These are phyloP conservation scores for Flaveria robusta DNA, from an alignment of 129 eudicot genomes.

Conservation along the genomic window DNA sequence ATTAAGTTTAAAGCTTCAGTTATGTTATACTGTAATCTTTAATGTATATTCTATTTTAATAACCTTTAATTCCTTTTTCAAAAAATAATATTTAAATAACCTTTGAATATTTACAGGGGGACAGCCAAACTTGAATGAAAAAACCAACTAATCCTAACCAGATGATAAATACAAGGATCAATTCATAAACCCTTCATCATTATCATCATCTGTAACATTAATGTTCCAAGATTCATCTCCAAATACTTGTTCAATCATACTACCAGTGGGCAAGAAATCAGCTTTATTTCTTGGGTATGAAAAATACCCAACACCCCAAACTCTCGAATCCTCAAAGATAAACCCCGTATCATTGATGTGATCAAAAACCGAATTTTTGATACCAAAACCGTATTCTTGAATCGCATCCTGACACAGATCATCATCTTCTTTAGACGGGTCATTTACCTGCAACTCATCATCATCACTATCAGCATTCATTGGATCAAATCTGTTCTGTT, in stretches of 20 bases:
- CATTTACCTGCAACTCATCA: slow-evolving; percentile 47
- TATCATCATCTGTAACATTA: slow-evolving; percentile 21
- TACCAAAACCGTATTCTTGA: background rate
- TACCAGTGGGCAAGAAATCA: slow-evolving; percentile 60
- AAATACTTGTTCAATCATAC: slow-evolving; percentile 74
- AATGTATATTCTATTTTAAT: background rate
- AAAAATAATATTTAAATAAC: background rate
- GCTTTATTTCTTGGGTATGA: slow-evolving; percentile 37
- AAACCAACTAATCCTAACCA: slow-evolving; percentile 1
- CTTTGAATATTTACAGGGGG: background rate
- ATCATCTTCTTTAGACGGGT: slow-evolving; percentile 1
- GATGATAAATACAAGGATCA: background rate
- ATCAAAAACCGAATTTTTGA: background rate
- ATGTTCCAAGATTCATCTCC: slow-evolving; percentile 49
- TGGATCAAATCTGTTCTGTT: slow-evolving; percentile 57
- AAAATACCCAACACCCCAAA: slow-evolving; percentile 53
- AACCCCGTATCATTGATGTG: background rate
- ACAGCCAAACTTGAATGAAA: background rate
- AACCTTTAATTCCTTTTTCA: background rate
- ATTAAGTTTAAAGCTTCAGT: no score
- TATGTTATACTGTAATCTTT: no score
- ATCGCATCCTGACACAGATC: background rate
- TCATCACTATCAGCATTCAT: slow-evolving; percentile 59
- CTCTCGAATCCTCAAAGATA: slow-evolving; percentile 46
- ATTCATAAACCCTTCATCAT: background rate